Base-by-base conservation (phyloP, 345 rosid species). In the Corchorus capsularis region DNA sequence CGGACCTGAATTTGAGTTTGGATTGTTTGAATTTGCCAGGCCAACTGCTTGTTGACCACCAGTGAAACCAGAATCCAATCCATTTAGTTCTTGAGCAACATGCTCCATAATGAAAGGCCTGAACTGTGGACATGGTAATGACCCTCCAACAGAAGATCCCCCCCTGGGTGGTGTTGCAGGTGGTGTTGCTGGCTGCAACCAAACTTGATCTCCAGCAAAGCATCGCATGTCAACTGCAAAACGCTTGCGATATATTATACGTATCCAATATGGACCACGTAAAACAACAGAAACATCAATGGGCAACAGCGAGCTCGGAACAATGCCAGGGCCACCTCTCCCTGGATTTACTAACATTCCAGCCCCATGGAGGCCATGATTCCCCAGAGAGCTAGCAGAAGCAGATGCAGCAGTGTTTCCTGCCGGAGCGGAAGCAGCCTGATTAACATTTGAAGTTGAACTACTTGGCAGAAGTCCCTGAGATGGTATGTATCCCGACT, bases 41-140 rank as follows among this genome's bases (percentile, higher is more conserved):
- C 96, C 96, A 81, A 81, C 79, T 11, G 90, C 56, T 74, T 80
- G 97, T 81, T 92, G 98, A 72, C 90, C 85, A 79, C 91, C 86
- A 2, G 88, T 68, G 73, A 92, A 76, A 86, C 86, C 86, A 6
- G 98, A 89, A 78, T 96, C 99, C 79, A 96, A 77, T 56, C 97
- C 97, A 75, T 94, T 94, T 80, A 92, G 76, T 79, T 96, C 98
- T 85, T 94, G 99, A 13, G 99, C 98, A 77, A 96, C 98, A 86
- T 96, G 99, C 82, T 96, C 99, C 99, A 96, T 96, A 69, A 96
- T 94, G 86, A 96, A 96, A 77, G 99, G 98, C 78, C 99, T 92
- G 80, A 96, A 96, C 49, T 96, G 99, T 22, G 99, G 99, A 80
- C 99, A 96, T 17, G 99, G 98, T 82, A 96, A 84, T 41, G 99